Evolutionary conservation across 805 yeast genomes (phyloP).

Genomic region (Candida sithepensis): DNA sequence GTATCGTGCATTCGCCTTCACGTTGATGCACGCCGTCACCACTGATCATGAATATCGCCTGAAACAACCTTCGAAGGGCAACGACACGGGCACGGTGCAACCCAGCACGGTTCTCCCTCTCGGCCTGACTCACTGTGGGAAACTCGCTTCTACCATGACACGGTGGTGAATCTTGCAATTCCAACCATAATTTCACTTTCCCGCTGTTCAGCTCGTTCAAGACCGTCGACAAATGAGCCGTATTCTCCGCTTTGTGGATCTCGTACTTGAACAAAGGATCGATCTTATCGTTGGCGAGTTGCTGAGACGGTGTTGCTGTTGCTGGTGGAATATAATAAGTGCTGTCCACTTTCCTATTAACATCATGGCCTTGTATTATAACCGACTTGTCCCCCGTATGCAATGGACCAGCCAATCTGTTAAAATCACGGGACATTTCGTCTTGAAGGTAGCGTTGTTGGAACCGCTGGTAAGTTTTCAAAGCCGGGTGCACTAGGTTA

Average conservation of each 20-base stretch:
- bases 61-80: constrained; percentile 42
- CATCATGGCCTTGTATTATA: too few relatives aligned
- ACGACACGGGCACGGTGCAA: constrained; percentile 30
- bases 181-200: constrained; percentile 28
- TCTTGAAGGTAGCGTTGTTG: constrained; percentile 20
- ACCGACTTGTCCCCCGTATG: too few relatives aligned
- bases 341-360: too few relatives aligned
- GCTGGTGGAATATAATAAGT: constrained; percentile 22
- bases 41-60: constrained; percentile 34
- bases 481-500: constrained; percentile 20
- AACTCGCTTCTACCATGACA: constrained; percentile 60
- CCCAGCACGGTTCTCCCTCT: constrained; percentile 31
- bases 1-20: constrained; percentile 1
- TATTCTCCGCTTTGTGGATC: too few relatives aligned
- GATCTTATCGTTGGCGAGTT: constrained; percentile 20
- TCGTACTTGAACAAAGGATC: constrained; percentile 28
- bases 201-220: constrained; percentile 12
- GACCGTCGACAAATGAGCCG: constrained; percentile 12
- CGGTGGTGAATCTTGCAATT: constrained; percentile 41
- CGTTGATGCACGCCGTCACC: not conserved
- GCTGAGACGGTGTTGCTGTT: constrained; percentile 20
- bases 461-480: constrained; percentile 19
- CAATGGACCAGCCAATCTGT: constrained; percentile 18
- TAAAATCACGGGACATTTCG: constrained; percentile 22
- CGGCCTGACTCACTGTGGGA: constrained; percentile 51